Base-by-base conservation (phyloP, 2,329 filamentous ascomycete genomes). In the Daldinia sp. region DNA sequence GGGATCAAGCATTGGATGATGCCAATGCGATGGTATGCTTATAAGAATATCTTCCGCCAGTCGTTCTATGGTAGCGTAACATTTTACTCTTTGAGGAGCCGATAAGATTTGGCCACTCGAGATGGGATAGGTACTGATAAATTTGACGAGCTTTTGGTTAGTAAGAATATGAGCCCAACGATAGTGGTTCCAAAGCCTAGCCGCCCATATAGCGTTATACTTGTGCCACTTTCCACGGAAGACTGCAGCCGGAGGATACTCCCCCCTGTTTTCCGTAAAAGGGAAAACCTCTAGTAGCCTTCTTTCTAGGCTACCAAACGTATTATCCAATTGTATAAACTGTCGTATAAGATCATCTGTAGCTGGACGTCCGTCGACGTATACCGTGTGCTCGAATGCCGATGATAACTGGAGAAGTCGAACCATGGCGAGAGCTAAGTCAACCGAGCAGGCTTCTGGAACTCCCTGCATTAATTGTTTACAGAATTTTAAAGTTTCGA, bases 141-240 rank as follows among this genome's bases (percentile, higher is more conserved):
- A 71, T 9, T 78, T 76, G 8, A 84, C 72, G 10, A 88, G 79
- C 39, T 80, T 77, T 63, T 86, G 80, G 69, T 80, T 82, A 13
- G 81, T 71, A 8, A 87, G 73, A 21, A 87, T 82, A n/a, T 84
- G 82, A 5, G 80, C 79, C 79, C 84, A 87, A 21, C 87, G 84
- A 67, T 84, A 87, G 66, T 88, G 82, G 61, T 84, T 85, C 84
- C 84, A 88, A 37, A 84, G 78, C 21, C 83, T 80, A 7, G 82
- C 83, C 15, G 80, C 75, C 79, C 82, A 86, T 56, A 86, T 80
- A 63, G 83, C 81, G 13, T 74, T 73, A 68, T 89, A 89, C 19
- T 79, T 72, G 70, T 89, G 85, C 68, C 85, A 88, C 55, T 79
- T 77, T 10, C 81, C 79, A 15, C 80, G 78, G 62, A 85, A 87